Base-by-base conservation (phyloP, 2,329 filamentous ascomycete genomes). In the Talaromyces amestolkiae region DNA sequence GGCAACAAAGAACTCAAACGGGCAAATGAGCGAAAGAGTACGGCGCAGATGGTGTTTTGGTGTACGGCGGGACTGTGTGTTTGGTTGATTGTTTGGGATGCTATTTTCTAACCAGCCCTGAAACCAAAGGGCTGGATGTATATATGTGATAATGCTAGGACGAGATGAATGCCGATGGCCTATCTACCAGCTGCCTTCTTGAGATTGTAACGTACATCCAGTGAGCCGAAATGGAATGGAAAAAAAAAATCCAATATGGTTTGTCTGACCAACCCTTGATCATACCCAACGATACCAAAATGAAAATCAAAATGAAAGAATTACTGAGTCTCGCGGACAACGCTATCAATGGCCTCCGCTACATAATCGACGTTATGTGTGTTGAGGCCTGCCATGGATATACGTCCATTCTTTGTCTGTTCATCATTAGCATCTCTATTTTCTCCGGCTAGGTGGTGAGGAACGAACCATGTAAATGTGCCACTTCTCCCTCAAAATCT, bases 321-420 rank as follows among this genome's bases (percentile, higher is more conserved):
- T 63, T 33, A 66, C 17, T 70, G 70, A 31, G 74, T 77, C 70
- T 78, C 77, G 35, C 78, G 73, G 9, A 98, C 92, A 37, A 94
- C 91, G 78, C 90, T 90, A 76, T 97, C 90, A 13, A 98, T 87
- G 0, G 94, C 92, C 78, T 91, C 89, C 58, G 93, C 95, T 73
- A 98, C 91, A 81, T 97, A 97, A 64, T 97, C 92, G 66, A 98
- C 85, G 76, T 98, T 99, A 74, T 89, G 82, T 31, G 91, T 91
- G 79, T 98, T 98, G 70, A 98, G 82, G n/a, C 95, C 95, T 5
- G 95, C 95, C 94, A 99, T 98, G 76, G 91, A 96, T 80, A 98
- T 97, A 58, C 95, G 90, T 24, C 95, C 95, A 75, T 99, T 99
- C 87, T 97, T 97, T 70, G 94, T 98, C 78, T 80, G 54, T 47